Evolutionary conservation across 345 rosid genomes (phyloP), one percentile per base, ranked within the genome.

Genomic region (Melaleuca alternifolia): DNA sequence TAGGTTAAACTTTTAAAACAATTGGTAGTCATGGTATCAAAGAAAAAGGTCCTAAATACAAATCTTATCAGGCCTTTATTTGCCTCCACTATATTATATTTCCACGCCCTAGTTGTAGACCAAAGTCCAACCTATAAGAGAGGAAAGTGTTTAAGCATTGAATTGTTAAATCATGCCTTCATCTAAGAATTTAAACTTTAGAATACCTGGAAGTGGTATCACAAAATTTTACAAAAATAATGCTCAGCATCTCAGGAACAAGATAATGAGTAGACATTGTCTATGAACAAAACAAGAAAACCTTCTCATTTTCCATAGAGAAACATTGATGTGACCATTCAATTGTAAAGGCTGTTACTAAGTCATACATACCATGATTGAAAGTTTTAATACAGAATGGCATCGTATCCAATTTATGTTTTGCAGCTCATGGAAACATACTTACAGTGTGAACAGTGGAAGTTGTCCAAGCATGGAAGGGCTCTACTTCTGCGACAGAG

Each of bases 371-470:
- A 18, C 33, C 81, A 10, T 15, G 54, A 71, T 10, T 18, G 48
- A 48, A 71, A 71, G 48, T 71, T 18, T 33, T 37, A 71, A 46
- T 37, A 44, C 50, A 44, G 21, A 46, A 6, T 15, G 30, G 52
- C 77, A 16, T 59, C 46, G 37, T 48, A 28, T 77, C 21, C n/a
- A 76, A 76, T 37, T 33, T 48, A 37, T 18, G 81, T 71, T 37
- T 33, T 71, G 26, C 12, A 37, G 48, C 48, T 5, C 48, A 75
- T 18, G 61, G 84, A 50, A 57, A 51, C 65, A 51, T 62, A 51
- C 95, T 93, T 89, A 93, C 95, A 85, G 76, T 46, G 84, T 20
- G 88, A 59, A 85, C 95, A 93, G 50, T 28, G 84, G 87, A 93
- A 87, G 84, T 89, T 86, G 46, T 89, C 86, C 84, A 26, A 15